These are phyloP conservation scores for Pinus albicaulis DNA, from an alignment of 75 land plant genomes.

Conservation along the genomic window DNA sequence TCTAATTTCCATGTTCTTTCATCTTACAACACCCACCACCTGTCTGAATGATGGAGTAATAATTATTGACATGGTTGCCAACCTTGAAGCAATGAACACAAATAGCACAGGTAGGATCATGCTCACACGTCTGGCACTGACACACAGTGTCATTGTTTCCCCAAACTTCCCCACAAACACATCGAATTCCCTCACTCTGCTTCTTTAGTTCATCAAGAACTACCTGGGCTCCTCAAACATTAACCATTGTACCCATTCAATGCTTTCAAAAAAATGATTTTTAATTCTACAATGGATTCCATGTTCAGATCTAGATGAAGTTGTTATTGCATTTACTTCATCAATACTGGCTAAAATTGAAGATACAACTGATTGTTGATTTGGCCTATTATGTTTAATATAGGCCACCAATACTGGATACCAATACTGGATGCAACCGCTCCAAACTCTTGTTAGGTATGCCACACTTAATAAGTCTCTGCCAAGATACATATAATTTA, in stretches of 20 bases:
- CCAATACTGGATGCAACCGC: slow-evolving; percentile 39
- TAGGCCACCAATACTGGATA: too few species aligned
- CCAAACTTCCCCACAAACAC: slow-evolving; percentile 98
- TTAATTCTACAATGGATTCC: too few species aligned
- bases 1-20: too few species aligned
- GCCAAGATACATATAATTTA: slow-evolving; percentile 7
- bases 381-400: slow-evolving; percentile 31
- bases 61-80: too few species aligned
- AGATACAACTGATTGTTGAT: slow-evolving; percentile 35
- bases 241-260: slow-evolving; percentile 79
- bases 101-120: too few species aligned
- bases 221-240: slow-evolving; percentile 71
- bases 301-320: neutral
- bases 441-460: slow-evolving; percentile 39
- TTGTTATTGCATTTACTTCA: slow-evolving; percentile 22
- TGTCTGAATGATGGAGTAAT: too few species aligned
- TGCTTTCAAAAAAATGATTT: slow-evolving; percentile 45
- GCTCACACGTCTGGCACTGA: slow-evolving; percentile 82
- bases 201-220: slow-evolving; percentile 32
- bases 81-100: too few species aligned
- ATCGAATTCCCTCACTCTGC: slow-evolving; percentile 44
- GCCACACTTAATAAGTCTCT: slow-evolving; percentile 45
- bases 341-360: slow-evolving; percentile 49
- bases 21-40: too few species aligned
- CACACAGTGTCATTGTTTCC: slow-evolving; percentile 85